Conservation (phyloP, 2,329 filamentous ascomycete genomes). For the Claviceps purpurea region DNA sequence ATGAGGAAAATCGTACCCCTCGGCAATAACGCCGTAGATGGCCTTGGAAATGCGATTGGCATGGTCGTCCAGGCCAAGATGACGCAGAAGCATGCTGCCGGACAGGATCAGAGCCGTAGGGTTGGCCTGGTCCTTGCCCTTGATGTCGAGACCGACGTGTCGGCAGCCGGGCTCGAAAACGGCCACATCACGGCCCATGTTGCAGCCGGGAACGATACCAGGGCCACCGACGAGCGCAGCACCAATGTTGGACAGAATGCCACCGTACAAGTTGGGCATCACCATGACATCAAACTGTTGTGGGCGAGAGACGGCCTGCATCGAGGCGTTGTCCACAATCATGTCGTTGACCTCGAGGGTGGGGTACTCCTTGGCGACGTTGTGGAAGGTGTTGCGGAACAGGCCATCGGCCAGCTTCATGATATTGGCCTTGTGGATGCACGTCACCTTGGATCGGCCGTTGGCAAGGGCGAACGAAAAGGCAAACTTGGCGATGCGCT, state of each 20-base stretch:
- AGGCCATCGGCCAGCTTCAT: slow-evolving; percentile 99
- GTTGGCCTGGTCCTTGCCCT: slow-evolving; percentile 99
- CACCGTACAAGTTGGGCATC: slow-evolving; percentile 98
- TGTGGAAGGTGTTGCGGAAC: slow-evolving; percentile 95
- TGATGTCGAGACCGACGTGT: slow-evolving; percentile 98
- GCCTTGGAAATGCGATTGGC: slow-evolving; percentile 96
- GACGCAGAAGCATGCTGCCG: slow-evolving; percentile 91
- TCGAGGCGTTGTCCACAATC: slow-evolving; percentile 99
- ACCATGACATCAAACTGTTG: slow-evolving; percentile 99
- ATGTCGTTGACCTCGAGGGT: slow-evolving; percentile 95
- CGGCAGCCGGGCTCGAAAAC: slow-evolving; percentile 98
- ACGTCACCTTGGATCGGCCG: slow-evolving; percentile 98
- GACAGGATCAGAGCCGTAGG: slow-evolving; percentile 91
- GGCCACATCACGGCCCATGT: slow-evolving; percentile 97
- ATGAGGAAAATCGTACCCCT: slow-evolving; percentile 47
- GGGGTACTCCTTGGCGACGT: slow-evolving; percentile 86
- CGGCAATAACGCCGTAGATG: slow-evolving; percentile 63
- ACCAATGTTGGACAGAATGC: slow-evolving; percentile 97
- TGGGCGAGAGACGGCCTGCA: slow-evolving; percentile 92
- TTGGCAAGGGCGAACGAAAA: slow-evolving; percentile 97
- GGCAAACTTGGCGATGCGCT: slow-evolving; percentile 98
- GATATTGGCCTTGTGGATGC: slow-evolving; percentile 99
- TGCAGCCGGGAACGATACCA: slow-evolving; percentile 94
- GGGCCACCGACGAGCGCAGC: slow-evolving; percentile 93
- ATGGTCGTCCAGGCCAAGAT: slow-evolving; percentile 94